phyloP scores from a whole-genome alignment of 768 basidiomycete genomes.

The Lenzites betulinus region DNA sequence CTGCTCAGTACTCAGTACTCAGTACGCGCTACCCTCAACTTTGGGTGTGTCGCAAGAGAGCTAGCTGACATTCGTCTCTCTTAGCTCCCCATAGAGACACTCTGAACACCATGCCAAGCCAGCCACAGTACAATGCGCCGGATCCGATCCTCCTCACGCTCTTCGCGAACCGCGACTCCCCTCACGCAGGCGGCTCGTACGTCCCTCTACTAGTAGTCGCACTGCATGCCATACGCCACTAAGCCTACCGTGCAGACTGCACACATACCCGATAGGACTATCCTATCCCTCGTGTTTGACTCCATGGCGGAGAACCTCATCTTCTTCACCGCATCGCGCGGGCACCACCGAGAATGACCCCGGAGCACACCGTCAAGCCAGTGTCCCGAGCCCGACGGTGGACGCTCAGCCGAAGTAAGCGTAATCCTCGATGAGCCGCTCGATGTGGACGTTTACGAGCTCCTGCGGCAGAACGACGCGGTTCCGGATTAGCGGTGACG shows the following conservation, averaged over 20 bases:
- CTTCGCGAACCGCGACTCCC: slow-evolving; percentile 93
- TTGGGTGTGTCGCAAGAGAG: too few species aligned
- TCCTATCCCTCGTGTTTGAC: slow-evolving; percentile 90
- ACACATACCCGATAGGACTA: slow-evolving; percentile 86
- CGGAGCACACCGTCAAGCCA: too few species aligned
- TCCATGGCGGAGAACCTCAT: slow-evolving; percentile 68
- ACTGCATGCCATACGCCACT: neutral
- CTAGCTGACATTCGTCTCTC: too few species aligned
- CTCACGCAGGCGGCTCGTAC: slow-evolving; percentile 85
- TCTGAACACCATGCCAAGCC: slow-evolving; percentile 14
- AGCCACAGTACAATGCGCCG: slow-evolving; percentile 44
- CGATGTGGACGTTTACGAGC: too few species aligned
- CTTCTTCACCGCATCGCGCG: slow-evolving; percentile 91
- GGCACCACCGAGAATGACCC: too few species aligned
- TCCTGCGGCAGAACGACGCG: too few species aligned
- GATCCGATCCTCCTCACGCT: slow-evolving; percentile 89
- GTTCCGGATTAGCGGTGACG: too few species aligned
- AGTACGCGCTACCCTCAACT: too few species aligned
- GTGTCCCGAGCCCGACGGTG: too few species aligned
- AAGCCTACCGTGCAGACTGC: slow-evolving; percentile 29
- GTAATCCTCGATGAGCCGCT: too few species aligned
- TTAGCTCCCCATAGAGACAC: neutral
- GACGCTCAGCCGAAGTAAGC: too few species aligned
- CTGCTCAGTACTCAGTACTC: too few species aligned
- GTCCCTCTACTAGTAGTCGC: slow-evolving; percentile 36